These are phyloP conservation scores for Exserohilum turcica DNA, from an alignment of 2,329 filamentous ascomycete genomes.

Conservation along the genomic window DNA sequence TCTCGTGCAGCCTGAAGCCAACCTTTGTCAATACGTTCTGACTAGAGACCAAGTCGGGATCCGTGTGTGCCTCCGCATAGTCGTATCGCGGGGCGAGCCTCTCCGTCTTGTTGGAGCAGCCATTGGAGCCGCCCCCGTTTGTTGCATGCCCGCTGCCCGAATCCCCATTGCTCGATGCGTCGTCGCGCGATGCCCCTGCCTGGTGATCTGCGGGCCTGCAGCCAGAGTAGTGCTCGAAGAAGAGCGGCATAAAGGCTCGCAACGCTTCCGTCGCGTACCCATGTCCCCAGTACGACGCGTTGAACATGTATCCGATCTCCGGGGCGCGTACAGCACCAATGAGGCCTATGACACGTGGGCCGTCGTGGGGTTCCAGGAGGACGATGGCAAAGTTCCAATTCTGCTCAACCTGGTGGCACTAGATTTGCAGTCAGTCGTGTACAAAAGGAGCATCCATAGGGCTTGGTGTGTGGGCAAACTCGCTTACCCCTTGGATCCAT, in stretches of 20 bases:
- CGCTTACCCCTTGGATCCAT: constrained; percentile 46
- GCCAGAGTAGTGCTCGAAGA: constrained; percentile 45
- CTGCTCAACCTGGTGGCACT: constrained; percentile 37
- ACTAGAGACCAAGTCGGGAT: constrained; percentile 59
- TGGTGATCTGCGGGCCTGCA: neutral
- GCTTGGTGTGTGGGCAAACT: too few species aligned
- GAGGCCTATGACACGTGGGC: constrained; percentile 48
- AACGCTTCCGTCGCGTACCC: constrained; percentile 54
- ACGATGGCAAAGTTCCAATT: constrained; percentile 64
- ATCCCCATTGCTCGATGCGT: too few species aligned
- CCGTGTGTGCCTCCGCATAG: constrained; percentile 54
- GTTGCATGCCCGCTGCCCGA: constrained; percentile 3
- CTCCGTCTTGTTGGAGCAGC: neutral
- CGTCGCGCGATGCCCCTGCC: neutral
- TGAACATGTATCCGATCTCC: constrained; percentile 52
- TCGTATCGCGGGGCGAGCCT: constrained; percentile 13
- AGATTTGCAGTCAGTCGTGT: neutral
- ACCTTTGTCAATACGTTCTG: constrained; percentile 61
- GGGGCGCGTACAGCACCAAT: constrained; percentile 51
- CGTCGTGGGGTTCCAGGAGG: constrained; percentile 3
- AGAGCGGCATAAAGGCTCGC: constrained; percentile 48
- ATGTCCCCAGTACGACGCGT: constrained; percentile 47
- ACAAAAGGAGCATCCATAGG: too few species aligned
- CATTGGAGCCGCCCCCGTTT: neutral
- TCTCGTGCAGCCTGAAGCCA: constrained; percentile 58